Percentiles rank a stretch among this genome's conserved stretches.
These are phyloP conservation scores for Flaveria trinervia DNA, from an alignment of 129 eudicot genomes.

Conservation along the genomic window DNA sequence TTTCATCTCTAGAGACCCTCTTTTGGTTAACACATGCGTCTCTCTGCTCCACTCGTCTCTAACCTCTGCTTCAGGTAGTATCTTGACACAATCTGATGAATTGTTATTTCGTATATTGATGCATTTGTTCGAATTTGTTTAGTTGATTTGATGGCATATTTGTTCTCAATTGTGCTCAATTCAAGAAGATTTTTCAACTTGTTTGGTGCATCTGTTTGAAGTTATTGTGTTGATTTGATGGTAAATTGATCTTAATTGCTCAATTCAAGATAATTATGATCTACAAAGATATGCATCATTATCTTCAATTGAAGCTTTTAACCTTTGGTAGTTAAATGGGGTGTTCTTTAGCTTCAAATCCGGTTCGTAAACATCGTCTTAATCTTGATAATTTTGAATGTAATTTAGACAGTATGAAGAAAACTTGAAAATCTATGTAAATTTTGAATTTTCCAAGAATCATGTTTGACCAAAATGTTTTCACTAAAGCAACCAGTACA, in stretches of 20 bases:
- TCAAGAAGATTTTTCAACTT: neutral
- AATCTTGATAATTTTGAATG: neutral
- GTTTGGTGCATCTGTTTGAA: conserved; percentile 8
- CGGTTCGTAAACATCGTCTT: neutral
- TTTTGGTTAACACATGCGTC: conserved; percentile 85
- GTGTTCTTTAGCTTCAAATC: neutral
- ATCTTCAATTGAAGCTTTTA: conserved; percentile 4
- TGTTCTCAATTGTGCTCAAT: neutral
- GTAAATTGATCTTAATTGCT: neutral
- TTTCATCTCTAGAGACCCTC: conserved; percentile 71
- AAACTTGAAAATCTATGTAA: neutral
- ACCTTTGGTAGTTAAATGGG: conserved; percentile 20
- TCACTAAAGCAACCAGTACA: neutral
- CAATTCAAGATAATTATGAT: neutral
- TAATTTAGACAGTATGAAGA: neutral
- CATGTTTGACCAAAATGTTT: conserved; percentile 2
- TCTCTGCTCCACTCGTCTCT: conserved; percentile 85
- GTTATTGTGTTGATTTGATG: conserved; percentile 9
- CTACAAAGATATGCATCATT: no score
- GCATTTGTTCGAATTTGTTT: conserved; percentile 8
- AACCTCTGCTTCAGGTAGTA: conserved; percentile 67
- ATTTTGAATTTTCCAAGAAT: conserved; percentile 15
- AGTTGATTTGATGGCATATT: neutral
- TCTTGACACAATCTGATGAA: neutral
- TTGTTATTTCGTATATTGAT: neutral